phyloP scores from a whole-genome alignment of 495 filamentous ascomycete species.

The Tuber aestivum region DNA sequence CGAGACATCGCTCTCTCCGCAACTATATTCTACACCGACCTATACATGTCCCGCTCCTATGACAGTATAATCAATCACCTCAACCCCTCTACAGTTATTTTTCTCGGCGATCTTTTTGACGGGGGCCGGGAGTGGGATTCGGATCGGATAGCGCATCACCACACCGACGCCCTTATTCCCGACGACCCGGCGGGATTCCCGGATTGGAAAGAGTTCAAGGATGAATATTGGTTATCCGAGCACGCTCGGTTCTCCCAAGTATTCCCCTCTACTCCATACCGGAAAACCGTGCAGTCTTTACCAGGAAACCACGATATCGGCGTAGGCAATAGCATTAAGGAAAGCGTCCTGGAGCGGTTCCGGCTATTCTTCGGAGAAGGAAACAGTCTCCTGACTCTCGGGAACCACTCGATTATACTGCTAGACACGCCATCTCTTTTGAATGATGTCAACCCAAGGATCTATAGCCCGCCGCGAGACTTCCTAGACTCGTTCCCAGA shows the following conservation, averaged over 20 bases:
- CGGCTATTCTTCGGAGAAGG: conserved; percentile 78
- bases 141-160: conserved; percentile 43
- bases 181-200: conserved; percentile 39
- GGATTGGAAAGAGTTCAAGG: conserved; percentile 66
- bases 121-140: conserved; percentile 78
- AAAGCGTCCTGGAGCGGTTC: conserved; percentile 72
- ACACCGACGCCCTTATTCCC: conserved; percentile 51
- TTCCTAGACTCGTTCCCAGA: conserved; percentile 59
- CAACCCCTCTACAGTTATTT: conserved; percentile 71
- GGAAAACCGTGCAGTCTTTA: conserved; percentile 68
- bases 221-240: conserved; percentile 73
- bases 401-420: conserved; percentile 90
- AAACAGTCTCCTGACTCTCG: conserved; percentile 79
- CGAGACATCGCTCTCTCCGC: conserved; percentile 80
- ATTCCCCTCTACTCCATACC: conserved; percentile 61
- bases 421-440: conserved; percentile 76
- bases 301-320: conserved; percentile 94
- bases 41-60: conserved; percentile 76
- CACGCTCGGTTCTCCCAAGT: conserved; percentile 71
- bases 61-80: conserved; percentile 60
- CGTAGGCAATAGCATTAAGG: conserved; percentile 73
- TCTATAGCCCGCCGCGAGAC: conserved; percentile 68
- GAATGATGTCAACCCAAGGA: conserved; percentile 48
- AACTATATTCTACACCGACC: conserved; percentile 74
- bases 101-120: conserved; percentile 89